Percentiles rank a stretch among this genome's conserved stretches.
Conservation (phyloP, 2,329 filamentous ascomycete genomes). For the Spiromastix sp. region DNA sequence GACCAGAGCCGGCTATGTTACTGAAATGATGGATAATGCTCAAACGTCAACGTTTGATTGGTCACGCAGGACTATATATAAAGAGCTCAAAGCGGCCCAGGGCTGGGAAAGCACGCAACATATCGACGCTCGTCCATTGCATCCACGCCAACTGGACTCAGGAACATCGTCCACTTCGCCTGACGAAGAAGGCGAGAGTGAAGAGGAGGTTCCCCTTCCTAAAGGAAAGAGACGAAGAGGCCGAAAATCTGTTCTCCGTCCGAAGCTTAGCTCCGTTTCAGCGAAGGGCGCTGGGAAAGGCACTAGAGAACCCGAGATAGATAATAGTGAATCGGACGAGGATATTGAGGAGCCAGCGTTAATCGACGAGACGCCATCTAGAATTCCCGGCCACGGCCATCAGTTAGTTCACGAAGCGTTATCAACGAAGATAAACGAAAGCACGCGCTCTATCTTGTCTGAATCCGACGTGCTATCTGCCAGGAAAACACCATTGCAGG, state of each 20-base stretch:
- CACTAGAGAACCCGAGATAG: slow-evolving; percentile 18
- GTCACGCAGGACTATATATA: slow-evolving; percentile 32
- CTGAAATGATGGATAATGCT: slow-evolving; percentile 28
- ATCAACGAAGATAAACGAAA: slow-evolving; percentile 21
- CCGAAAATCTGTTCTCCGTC: slow-evolving; percentile 36
- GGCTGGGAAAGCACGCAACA: slow-evolving; percentile 18
- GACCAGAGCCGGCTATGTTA: slow-evolving; percentile 21
- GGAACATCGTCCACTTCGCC: slow-evolving; percentile 17
- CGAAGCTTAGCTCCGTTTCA: slow-evolving; percentile 29
- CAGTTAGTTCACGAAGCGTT: slow-evolving; percentile 24
- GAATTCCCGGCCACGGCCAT: slow-evolving; percentile 21
- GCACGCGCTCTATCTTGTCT: slow-evolving; percentile 21
- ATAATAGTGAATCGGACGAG: slow-evolving; percentile 18
- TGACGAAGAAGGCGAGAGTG: slow-evolving; percentile 12
- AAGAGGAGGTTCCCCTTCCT: slow-evolving; percentile 11
- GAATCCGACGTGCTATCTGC: slow-evolving; percentile 15
- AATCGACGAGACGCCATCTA: slow-evolving; percentile 25
- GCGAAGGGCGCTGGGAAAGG: slow-evolving; percentile 26
- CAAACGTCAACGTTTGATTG: slow-evolving; percentile 27
- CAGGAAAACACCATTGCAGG: slow-evolving; percentile 21
- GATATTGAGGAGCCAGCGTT: slow-evolving; percentile 22
- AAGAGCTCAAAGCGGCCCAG: slow-evolving; percentile 27
- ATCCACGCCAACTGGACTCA: slow-evolving; percentile 17
- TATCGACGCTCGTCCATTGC: slow-evolving; percentile 24
- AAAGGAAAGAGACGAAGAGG: slow-evolving; percentile 20